A percentile compares a stretch with the other conserved stretches of the same genome.
phyloP scores from a whole-genome alignment of 495 filamentous ascomycete genomes.

The Xylaria palmicola region DNA sequence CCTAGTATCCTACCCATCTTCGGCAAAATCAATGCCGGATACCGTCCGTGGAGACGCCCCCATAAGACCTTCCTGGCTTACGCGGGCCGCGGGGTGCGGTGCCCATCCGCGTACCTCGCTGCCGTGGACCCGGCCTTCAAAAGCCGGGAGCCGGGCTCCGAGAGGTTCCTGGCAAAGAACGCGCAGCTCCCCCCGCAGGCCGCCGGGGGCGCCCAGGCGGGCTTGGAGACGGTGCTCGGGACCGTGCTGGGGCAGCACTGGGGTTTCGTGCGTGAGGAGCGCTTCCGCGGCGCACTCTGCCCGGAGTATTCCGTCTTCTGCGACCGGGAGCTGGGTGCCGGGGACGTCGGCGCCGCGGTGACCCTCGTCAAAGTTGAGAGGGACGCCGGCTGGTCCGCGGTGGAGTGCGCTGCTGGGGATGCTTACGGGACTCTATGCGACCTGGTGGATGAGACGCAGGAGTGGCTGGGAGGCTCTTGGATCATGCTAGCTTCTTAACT shows the following conservation, averaged over 20 bases:
- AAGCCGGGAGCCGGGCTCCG: not conserved
- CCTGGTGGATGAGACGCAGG: not conserved
- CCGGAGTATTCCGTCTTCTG: not conserved
- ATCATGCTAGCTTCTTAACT: no score
- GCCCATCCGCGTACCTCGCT: not conserved
- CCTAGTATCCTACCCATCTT: not conserved
- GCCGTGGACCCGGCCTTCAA: not conserved
- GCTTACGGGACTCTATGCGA: not conserved
- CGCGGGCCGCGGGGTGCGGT: not conserved
- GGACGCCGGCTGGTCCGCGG: not conserved
- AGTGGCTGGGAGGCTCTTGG: not conserved
- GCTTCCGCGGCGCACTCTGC: not conserved
- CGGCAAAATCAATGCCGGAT: not conserved
- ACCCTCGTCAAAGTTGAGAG: not conserved
- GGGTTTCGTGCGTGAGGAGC: not conserved
- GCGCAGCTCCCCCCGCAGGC: not conserved
- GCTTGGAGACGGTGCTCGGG: not conserved
- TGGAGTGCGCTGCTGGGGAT: not conserved
- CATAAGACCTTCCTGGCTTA: not conserved
- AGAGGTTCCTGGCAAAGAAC: not conserved
- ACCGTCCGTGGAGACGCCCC: not conserved
- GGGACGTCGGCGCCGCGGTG: not conserved
- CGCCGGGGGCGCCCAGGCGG: not conserved
- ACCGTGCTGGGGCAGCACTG: not conserved
- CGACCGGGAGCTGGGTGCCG: not conserved